phyloP scores from a whole-genome alignment of 805 yeast species.

The baker's yeast (Saccharomyces cerevisiae) region DNA sequence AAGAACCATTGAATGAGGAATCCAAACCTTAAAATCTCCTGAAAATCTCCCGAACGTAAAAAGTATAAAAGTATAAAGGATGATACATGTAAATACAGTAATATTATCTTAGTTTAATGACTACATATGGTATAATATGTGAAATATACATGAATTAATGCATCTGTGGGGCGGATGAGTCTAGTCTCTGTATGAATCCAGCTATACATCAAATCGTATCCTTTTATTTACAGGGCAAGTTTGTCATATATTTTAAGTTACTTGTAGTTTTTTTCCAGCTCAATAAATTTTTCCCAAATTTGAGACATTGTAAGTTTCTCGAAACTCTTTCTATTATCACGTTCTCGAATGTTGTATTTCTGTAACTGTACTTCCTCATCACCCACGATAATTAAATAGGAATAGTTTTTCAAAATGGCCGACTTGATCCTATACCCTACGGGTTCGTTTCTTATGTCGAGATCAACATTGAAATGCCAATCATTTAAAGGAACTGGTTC shows the following conservation, averaged over 20 bases:
- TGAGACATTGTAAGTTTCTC: conserved; percentile 41
- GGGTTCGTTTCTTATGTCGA: conserved; percentile 68
- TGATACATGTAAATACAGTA: background rate
- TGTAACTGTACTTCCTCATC: conserved; percentile 64
- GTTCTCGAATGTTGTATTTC: conserved; percentile 54
- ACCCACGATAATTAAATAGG: conserved; percentile 77
- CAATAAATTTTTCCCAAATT: conserved; percentile 44
- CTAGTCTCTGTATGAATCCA: background rate
- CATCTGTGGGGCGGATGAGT: background rate
- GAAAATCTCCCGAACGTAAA: no score
- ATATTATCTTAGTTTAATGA: background rate
- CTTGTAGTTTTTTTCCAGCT: conserved; percentile 43
- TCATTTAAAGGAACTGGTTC: conserved; percentile 49
- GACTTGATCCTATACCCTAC: conserved; percentile 75
- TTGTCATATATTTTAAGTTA: conserved; percentile 18
- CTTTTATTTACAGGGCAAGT: conserved; percentile 1
- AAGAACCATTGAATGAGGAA: background rate
- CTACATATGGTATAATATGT: background rate
- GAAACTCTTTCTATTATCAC: conserved; percentile 39
- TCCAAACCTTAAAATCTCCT: background rate
- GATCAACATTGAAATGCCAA: conserved; percentile 61
- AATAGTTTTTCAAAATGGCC: conserved; percentile 65
- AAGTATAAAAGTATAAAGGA: background rate
- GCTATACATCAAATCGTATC: background rate
- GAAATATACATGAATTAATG: conserved; percentile 1